Conservation (phyloP, 2,329 filamentous ascomycete species). For the Pseudofabraea citricarpa region DNA sequence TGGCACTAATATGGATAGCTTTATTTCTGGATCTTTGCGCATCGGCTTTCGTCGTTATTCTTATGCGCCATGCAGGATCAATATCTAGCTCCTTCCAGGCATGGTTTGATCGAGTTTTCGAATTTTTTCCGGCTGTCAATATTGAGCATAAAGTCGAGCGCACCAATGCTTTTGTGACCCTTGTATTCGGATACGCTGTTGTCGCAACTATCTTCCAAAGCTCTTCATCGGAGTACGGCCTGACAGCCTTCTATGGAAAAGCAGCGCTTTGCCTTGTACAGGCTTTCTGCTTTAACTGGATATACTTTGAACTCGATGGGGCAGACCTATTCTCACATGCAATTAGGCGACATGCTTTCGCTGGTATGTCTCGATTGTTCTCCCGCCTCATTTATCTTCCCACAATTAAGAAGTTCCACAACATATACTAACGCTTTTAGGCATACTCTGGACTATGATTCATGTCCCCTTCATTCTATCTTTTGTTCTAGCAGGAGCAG, state of each 20-base stretch:
- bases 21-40: slow-evolving; percentile 49
- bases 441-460: slow-evolving; percentile 48
- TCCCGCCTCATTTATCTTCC: too few relatives aligned
- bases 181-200: slow-evolving; percentile 62
- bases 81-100: slow-evolving; percentile 16
- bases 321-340: slow-evolving; percentile 54
- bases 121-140: slow-evolving; percentile 57
- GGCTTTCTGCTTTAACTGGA: slow-evolving; percentile 56
- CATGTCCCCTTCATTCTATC: slow-evolving; percentile 61
- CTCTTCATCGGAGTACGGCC: slow-evolving; percentile 37
- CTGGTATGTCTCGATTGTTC: slow-evolving; percentile 29
- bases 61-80: slow-evolving; percentile 29
- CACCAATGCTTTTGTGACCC: slow-evolving; percentile 58
- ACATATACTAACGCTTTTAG: slow-evolving; percentile 22
- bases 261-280: slow-evolving; percentile 53
- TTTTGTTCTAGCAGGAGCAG: slow-evolving; percentile 54
- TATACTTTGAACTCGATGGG: slow-evolving; percentile 60
- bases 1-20: slow-evolving; percentile 52
- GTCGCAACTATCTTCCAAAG: slow-evolving; percentile 58
- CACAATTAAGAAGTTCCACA: too few relatives aligned
- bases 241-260: slow-evolving; percentile 59
- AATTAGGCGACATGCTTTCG: slow-evolving; percentile 46
- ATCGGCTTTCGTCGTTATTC: slow-evolving; percentile 35
- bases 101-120: slow-evolving; percentile 36
- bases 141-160: slow-evolving; percentile 64